phyloP scores from a whole-genome alignment of 1,284 basidiomycete species.

The Kalmanozyma brasiliensis region DNA sequence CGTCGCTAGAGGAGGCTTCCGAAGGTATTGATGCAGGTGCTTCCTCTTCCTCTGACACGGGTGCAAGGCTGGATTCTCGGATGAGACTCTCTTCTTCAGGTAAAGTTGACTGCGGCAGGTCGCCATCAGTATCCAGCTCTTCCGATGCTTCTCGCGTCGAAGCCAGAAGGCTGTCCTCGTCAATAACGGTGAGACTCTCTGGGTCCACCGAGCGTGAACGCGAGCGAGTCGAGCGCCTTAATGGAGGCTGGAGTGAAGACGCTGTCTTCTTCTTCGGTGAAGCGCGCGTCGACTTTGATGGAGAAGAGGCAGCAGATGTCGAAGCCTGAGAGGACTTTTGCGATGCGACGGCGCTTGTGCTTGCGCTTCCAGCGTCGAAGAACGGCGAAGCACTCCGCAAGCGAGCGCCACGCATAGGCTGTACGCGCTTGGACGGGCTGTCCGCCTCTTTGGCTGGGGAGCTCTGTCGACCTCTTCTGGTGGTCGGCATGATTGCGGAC shows the following conservation, averaged over 20 bases:
- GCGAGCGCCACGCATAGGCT: constrained; percentile 44
- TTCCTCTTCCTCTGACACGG: constrained; percentile 28
- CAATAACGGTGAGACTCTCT: constrained; percentile 22
- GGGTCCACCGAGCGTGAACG: constrained; percentile 36
- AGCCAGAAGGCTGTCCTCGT: constrained; percentile 5
- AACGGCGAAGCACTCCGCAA: constrained; percentile 45
- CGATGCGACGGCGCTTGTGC: constrained; percentile 16
- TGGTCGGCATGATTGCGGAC: constrained; percentile 28
- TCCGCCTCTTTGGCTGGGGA: constrained; percentile 36
- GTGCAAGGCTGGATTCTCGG: constrained; percentile 12
- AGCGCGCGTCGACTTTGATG: constrained; percentile 23
- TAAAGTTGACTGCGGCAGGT: neutral
- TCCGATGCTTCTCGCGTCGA: constrained; percentile 4
- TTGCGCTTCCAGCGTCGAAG: constrained; percentile 22
- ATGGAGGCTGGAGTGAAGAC: constrained; percentile 22
- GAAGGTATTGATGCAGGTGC: neutral
- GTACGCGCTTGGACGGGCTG: constrained; percentile 41
- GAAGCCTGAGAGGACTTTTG: constrained; percentile 16
- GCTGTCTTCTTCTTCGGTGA: constrained; percentile 36
- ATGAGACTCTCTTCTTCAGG: constrained; percentile 1
- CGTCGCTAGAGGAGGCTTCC: neutral
- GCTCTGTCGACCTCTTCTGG: constrained; percentile 39
- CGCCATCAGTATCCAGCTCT: constrained; percentile 6
- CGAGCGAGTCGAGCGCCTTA: constrained; percentile 33
- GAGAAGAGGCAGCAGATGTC: constrained; percentile 11